Base-by-base conservation (phyloP, 495 filamentous ascomycete genomes). In the Lindgomyces ingoldianus region DNA sequence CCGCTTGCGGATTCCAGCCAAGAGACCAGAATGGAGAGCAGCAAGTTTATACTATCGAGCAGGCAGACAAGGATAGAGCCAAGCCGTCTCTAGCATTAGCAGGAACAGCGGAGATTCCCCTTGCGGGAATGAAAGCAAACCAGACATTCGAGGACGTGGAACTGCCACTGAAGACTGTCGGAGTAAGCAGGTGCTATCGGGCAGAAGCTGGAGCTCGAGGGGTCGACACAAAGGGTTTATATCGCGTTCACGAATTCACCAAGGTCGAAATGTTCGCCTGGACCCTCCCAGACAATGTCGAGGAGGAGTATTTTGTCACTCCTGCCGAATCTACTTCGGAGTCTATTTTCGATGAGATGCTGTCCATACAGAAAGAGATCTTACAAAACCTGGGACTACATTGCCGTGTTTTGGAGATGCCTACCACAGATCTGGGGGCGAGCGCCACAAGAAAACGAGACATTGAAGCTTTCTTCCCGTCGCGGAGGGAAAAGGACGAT, bases 161-260 rank as follows among this genome's bases (percentile, higher is more conserved):
- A 0, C 76, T 96, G 0, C 95, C 94, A 0, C 58, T 91, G 19
- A 93, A 91, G 71, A 75, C 88, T 3, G 91, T 94, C 4, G 94
- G 89, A 6, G 85, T 88, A 0, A 95, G 90, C 45, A 83, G 94
- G 3, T 94, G 91, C 77, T 98, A 96, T 72, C 87, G 94, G 48
- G 94, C 94, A 16, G 94, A 98, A 76, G 95, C 94, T 1, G 94
- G 94, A 19, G 87, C 90, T 4, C 81, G 94, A 19, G 94, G 94
- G 30, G 85, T 85, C 22, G 91, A 96, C 42, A 95, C 90, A 8
- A 97, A 97, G 77, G 94, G 94, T 9, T 81, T 98, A 6, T 98
- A 98, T 77, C 87, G 94, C 12, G 94, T 98, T n/a, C 94, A 98
- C 78, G 94, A 98, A 74, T 98, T 98, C 77, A 96, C 91, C 41